phyloP scores from a whole-genome alignment of 345 rosid genomes.

The Ceriops decandra region DNA sequence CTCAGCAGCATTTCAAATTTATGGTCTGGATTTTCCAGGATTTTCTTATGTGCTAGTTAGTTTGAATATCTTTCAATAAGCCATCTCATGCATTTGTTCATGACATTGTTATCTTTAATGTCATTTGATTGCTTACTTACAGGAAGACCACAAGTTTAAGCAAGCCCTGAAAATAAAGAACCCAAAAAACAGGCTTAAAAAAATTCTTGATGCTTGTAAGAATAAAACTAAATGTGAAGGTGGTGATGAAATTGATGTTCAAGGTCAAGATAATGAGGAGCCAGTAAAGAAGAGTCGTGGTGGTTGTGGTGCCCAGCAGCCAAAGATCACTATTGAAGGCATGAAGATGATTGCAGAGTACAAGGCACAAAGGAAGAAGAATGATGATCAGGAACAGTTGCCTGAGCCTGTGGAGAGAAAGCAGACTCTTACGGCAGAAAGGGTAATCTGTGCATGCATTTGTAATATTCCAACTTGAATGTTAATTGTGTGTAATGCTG shows the following conservation, averaged over 20 bases:
- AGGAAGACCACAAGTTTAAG: conserved; percentile 96
- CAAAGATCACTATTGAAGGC: conserved; percentile 86
- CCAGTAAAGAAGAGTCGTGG: conserved; percentile 76
- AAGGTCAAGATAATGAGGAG: conserved; percentile 61
- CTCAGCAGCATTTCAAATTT: too few relatives aligned
- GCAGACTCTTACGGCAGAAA: conserved; percentile 91
- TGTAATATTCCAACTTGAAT: background rate
- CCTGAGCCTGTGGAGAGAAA: conserved; percentile 96
- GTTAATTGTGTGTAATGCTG: conserved; percentile 3
- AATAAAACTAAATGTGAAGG: conserved; percentile 86
- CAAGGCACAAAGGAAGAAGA: conserved; percentile 70
- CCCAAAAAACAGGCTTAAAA: conserved; percentile 82
- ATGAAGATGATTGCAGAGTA: conserved; percentile 96
- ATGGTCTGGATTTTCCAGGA: too few relatives aligned
- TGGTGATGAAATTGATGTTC: conserved; percentile 72
- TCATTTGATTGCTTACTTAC: conserved; percentile 27
- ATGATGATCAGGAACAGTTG: conserved; percentile 81
- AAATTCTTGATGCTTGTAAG: conserved; percentile 87
- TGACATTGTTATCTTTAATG: conserved; percentile 4
- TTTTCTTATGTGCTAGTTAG: too few relatives aligned
- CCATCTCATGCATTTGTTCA: background rate
- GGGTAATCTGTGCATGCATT: conserved; percentile 37
- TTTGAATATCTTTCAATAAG: too few relatives aligned
- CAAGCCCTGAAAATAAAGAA: conserved; percentile 89
- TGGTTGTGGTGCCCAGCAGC: conserved; percentile 95